Base-by-base conservation (phyloP, 169 alveolate species). In the Babesia bovis region DNA sequence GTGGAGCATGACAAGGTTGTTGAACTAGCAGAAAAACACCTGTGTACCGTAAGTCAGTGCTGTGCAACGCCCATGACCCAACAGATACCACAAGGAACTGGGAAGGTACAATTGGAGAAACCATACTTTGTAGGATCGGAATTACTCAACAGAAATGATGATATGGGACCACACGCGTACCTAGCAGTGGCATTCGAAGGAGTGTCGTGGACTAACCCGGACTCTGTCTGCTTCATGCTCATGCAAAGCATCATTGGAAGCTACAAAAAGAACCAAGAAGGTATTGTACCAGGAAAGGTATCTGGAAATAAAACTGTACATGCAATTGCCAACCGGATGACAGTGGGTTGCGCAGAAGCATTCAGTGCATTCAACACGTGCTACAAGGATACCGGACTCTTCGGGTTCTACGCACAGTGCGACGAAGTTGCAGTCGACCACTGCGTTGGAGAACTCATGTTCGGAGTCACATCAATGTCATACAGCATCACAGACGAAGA, bases 171-270 rank as follows among this genome's bases (percentile, higher is more conserved):
- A 65, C 81, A 90, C 77, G 96, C 94, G 21, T 95, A 91, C 56
- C 82, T 95, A 63, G 96, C 95, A 9, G 94, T 92, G 23, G 96
- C 95, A 0, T 94, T 94, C 79, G 95, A 94, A 42, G 98, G 98
- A n/a, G 93, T 94, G 2, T 94, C 96, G 17, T 92, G 96, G 94
- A 91, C 90, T 45, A 95, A 97, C 17, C 98, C 98, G 5, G 95
- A 97, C 78, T 91, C 94, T 45, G 93, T 94, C 68, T 89, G 94
- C 33, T 93, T 96, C 83, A 91, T 97, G 91, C 85, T 97, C 52
- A 77, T 97, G 89, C 97, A 97, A 71, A 89, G 98, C 70, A 93
- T 97, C 41, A 89, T 95, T 30, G 98, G 98, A 4, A 93, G 92
- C 47, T 90, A 91, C 75, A 91, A 92, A 49, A 71, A 83, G 45